Conservation (phyloP, 2,329 filamentous ascomycete species). For the Colletotrichum sp. region DNA sequence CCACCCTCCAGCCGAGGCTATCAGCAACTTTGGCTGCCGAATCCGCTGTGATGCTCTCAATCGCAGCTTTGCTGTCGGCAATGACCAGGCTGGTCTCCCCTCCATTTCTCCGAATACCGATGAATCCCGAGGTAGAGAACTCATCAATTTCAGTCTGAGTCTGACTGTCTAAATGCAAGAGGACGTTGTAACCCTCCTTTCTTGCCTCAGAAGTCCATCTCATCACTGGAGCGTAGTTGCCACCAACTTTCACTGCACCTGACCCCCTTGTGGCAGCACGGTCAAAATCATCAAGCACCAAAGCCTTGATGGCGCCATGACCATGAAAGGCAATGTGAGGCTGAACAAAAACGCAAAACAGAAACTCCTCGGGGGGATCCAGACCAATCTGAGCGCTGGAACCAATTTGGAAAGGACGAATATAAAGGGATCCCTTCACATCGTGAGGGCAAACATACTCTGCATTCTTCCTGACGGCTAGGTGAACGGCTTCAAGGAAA, state of each 20-base stretch:
- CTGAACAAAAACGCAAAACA: constrained; percentile 66
- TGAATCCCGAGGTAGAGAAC: constrained; percentile 71
- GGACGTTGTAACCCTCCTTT: constrained; percentile 68
- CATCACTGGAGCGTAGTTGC: constrained; percentile 78
- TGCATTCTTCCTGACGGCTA: constrained; percentile 69
- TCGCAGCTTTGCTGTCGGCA: not conserved
- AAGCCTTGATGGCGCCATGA: constrained; percentile 53
- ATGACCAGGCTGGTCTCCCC: not conserved
- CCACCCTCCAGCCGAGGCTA: not conserved
- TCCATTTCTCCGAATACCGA: constrained; percentile 51
- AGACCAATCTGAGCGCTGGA: not conserved
- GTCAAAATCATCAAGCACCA: constrained; percentile 74
- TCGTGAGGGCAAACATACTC: constrained; percentile 70
- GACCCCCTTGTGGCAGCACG: constrained; percentile 70
- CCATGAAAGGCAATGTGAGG: constrained; percentile 62
- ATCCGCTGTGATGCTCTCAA: not conserved
- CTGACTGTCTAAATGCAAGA: constrained; percentile 70
- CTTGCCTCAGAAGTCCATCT: constrained; percentile 68
- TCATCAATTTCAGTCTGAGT: constrained; percentile 70
- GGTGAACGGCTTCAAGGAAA: constrained; percentile 62
- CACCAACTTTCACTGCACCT: constrained; percentile 70
- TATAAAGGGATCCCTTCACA: constrained; percentile 69
- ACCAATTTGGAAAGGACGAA: constrained; percentile 70
- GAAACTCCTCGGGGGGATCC: constrained; percentile 61
- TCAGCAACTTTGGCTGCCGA: not conserved